Conservation (phyloP, 441 rosid genomes). For the Euphorbia corollata region DNA sequence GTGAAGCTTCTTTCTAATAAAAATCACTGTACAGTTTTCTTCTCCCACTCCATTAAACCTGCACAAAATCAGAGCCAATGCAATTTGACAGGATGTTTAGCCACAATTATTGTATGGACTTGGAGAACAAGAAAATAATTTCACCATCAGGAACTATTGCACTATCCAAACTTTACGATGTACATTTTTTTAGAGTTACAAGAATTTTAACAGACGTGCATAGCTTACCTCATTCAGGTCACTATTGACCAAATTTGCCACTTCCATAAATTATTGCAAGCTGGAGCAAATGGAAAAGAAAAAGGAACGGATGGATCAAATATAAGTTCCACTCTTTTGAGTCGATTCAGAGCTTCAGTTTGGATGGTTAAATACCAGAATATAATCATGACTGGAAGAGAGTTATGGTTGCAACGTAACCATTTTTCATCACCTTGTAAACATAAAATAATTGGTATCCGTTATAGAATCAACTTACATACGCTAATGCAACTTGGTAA, state of each 20-base stretch:
- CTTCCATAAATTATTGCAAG: background rate
- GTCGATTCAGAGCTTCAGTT: conserved; percentile 3
- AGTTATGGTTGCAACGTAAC: conserved; percentile 76
- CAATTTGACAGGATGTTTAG: too few species aligned
- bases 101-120: background rate
- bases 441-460: conserved; percentile 4
- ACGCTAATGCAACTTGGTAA: background rate
- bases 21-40: conserved; percentile 22
- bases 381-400: conserved; percentile 66
- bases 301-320: background rate
- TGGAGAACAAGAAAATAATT: background rate
- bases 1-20: conserved; percentile 1
- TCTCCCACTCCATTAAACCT: conserved; percentile 19
- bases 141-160: background rate
- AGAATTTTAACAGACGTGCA: background rate
- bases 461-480: conserved; percentile 6
- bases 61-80: background rate
- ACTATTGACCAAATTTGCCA: background rate
- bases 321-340: background rate
- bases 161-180: background rate
- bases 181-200: background rate
- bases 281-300: background rate
- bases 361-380: conserved; percentile 20
- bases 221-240: background rate
- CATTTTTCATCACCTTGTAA: conserved; percentile 92